These are phyloP conservation scores for Starmerella etchellsii DNA, from an alignment of 805 yeast genomes.

Conservation along the genomic window DNA sequence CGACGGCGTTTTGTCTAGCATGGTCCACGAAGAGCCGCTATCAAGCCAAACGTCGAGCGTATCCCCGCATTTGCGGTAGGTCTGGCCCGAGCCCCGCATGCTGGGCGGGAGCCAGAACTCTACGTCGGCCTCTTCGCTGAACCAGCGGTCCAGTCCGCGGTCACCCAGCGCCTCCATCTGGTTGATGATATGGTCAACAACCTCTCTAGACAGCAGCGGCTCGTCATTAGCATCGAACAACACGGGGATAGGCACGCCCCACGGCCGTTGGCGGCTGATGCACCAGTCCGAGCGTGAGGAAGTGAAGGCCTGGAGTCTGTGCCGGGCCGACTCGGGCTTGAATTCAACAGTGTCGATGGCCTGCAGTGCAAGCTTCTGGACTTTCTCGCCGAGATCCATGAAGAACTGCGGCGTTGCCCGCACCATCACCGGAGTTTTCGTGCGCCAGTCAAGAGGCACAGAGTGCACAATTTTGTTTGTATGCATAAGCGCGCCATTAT, in stretches of 20 bases:
- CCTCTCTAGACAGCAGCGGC: constrained; percentile 45
- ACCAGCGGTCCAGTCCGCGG: constrained; percentile 43
- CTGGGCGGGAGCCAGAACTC: constrained; percentile 61
- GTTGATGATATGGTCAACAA: constrained; percentile 45
- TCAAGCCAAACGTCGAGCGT: constrained; percentile 99
- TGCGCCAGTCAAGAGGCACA: constrained; percentile 96
- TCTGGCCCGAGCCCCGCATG: constrained; percentile 24
- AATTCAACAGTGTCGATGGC: constrained; percentile 56
- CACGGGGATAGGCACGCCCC: constrained; percentile 98
- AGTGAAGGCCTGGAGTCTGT: constrained; percentile 60
- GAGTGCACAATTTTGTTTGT: constrained; percentile 55
- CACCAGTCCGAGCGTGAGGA: constrained; percentile 88
- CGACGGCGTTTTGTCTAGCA: constrained; percentile 32
- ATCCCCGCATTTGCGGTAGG: constrained; percentile 58
- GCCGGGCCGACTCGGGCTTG: constrained; percentile 58
- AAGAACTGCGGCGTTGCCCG: constrained; percentile 97
- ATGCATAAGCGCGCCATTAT: constrained; percentile 35
- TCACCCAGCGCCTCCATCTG: constrained; percentile 47
- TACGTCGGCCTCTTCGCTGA: constrained; percentile 39
- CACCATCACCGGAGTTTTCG: constrained; percentile 87
- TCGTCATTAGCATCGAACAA: constrained; percentile 53
- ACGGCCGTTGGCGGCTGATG: constrained; percentile 83
- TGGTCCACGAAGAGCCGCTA: constrained; percentile 85
- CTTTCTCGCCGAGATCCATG: constrained; percentile 53
- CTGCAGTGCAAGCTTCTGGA: constrained; percentile 48